These are phyloP conservation scores for Suhomyces maxii DNA, from an alignment of 1,139 yeast genomes.

Conservation along the genomic window DNA sequence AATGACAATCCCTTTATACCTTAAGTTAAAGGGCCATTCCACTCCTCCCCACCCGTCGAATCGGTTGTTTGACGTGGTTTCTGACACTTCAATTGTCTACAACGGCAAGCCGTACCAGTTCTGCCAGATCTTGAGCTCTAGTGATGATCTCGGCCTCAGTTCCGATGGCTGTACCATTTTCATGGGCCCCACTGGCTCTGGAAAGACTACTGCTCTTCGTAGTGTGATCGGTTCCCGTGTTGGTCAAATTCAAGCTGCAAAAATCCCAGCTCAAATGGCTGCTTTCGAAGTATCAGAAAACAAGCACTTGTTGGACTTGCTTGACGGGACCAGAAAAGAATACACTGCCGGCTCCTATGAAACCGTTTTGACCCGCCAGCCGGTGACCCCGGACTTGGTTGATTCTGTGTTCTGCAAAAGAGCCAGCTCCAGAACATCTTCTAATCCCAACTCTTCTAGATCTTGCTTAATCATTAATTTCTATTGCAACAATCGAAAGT, in stretches of 20 bases:
- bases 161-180: constrained; percentile 21
- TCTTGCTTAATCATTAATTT: constrained; percentile 31
- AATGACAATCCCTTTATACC: constrained; percentile 25
- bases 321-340: constrained; percentile 17
- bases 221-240: constrained; percentile 15
- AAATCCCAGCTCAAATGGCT: constrained; percentile 13
- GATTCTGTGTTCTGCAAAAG: constrained; percentile 22
- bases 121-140: constrained; percentile 16
- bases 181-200: constrained; percentile 38
- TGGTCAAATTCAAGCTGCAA: constrained; percentile 1
- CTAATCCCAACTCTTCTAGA: constrained; percentile 25
- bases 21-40: constrained; percentile 23
- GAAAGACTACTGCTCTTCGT: constrained; percentile 32
- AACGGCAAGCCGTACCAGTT: constrained; percentile 25
- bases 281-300: constrained; percentile 35
- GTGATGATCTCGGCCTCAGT: constrained; percentile 10
- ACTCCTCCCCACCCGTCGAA: constrained; percentile 2
- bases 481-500: constrained; percentile 20
- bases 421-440: constrained; percentile 21
- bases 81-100: constrained; percentile 20
- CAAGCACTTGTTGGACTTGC: constrained; percentile 27
- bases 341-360: constrained; percentile 15
- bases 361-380: constrained; percentile 15
- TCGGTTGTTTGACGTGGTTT: constrained; percentile 13
- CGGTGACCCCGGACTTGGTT: constrained; percentile 9